Percentiles rank a stretch among this genome's conserved stretches.
These are phyloP conservation scores for Hyphopichia burtonii DNA, from an alignment of 1,139 yeast genomes.

Conservation along the genomic window DNA sequence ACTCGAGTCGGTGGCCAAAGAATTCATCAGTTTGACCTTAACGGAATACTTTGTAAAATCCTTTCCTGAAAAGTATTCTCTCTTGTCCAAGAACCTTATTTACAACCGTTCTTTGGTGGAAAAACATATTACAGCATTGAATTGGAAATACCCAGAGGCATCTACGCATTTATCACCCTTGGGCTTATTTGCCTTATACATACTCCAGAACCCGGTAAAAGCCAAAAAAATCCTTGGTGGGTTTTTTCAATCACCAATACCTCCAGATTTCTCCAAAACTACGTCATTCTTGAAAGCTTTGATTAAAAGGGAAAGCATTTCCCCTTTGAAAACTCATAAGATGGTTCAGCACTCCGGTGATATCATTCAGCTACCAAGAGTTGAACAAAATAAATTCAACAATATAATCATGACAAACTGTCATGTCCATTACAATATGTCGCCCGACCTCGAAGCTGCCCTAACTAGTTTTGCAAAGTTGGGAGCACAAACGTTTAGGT, in stretches of 20 bases:
- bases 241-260: background rate
- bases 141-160: background rate
- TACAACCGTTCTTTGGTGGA: background rate
- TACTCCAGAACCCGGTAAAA: background rate
- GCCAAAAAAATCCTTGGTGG: background rate
- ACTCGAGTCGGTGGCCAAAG: background rate
- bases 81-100: background rate
- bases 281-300: background rate
- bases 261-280: background rate
- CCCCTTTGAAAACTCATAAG: background rate
- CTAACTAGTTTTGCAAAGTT: background rate
- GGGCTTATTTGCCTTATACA: background rate
- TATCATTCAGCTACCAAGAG: no score
- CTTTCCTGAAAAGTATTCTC: background rate
- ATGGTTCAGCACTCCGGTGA: background rate
- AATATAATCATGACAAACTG: background rate
- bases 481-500: background rate
- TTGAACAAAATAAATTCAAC: background rate
- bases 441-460: background rate
- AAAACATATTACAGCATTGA: background rate
- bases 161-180: background rate
- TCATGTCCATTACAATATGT: no score
- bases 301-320: background rate
- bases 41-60: background rate
- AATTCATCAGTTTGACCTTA: background rate